Percentiles rank a stretch among this genome's conserved stretches.
phyloP scores from a whole-genome alignment of 768 basidiomycete species.

The Dioszegia hungarica region DNA sequence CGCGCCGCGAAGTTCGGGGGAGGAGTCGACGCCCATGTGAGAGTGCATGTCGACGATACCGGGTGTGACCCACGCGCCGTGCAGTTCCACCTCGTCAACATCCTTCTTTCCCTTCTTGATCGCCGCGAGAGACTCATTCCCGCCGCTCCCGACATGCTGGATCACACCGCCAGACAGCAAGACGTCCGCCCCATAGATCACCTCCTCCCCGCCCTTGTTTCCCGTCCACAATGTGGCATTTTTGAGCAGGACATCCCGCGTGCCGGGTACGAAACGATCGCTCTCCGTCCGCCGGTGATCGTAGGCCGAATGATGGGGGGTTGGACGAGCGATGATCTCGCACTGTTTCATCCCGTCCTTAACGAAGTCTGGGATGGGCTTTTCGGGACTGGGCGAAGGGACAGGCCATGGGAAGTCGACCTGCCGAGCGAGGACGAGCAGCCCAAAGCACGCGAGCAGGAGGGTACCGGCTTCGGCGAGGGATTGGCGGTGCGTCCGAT shows the following conservation, averaged over 20 bases:
- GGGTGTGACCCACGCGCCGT: slow-evolving; percentile 74
- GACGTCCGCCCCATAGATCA: slow-evolving; percentile 59
- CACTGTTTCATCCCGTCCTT: slow-evolving; percentile 43
- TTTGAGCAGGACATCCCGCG: slow-evolving; percentile 56
- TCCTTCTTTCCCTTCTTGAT: slow-evolving; percentile 52
- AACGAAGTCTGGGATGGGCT: slow-evolving; percentile 25
- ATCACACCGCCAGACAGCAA: slow-evolving; percentile 64
- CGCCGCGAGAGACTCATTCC: slow-evolving; percentile 48
- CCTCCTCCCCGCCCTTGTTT: slow-evolving; percentile 56
- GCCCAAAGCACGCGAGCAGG: not conserved
- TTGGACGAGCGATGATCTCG: slow-evolving; percentile 31
- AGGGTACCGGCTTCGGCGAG: not conserved
- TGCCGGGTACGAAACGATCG: slow-evolving; percentile 52
- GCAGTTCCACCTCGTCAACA: slow-evolving; percentile 57
- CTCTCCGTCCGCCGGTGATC: slow-evolving; percentile 17
- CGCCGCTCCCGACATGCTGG: slow-evolving; percentile 55
- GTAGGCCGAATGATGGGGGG: slow-evolving; percentile 30
- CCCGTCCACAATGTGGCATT: slow-evolving; percentile 82
- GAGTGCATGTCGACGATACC: slow-evolving; percentile 67
- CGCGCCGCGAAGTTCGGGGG: slow-evolving; percentile 56
- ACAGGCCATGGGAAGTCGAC: slow-evolving; percentile 31
- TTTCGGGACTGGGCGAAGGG: slow-evolving; percentile 13
- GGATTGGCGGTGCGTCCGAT: not conserved
- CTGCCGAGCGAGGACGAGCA: not conserved
- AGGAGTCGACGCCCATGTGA: slow-evolving; percentile 68